Evolutionary conservation across 495 filamentous ascomycete genomes (phyloP).

Genomic region (Daldinia childiae): DNA sequence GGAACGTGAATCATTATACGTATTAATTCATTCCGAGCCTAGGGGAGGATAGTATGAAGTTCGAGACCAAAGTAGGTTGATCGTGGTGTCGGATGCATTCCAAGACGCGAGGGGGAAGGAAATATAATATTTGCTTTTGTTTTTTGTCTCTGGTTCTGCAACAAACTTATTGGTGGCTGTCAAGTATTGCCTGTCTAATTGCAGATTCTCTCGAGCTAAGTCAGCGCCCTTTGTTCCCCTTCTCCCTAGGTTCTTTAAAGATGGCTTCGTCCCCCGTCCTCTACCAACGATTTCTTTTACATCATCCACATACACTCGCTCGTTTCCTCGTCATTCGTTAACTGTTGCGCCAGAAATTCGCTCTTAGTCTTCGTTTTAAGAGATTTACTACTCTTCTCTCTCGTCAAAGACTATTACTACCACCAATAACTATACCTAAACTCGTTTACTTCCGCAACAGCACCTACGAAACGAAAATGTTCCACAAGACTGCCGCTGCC

Average conservation of each 20-base stretch:
- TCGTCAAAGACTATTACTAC: slow-evolving; percentile 5
- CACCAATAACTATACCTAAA: not conserved
- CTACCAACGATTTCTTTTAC: not conserved
- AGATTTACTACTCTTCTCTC: not conserved
- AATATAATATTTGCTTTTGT: slow-evolving; percentile 35
- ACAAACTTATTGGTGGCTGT: slow-evolving; percentile 33
- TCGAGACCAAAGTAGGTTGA: slow-evolving; percentile 8
- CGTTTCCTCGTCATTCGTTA: slow-evolving; percentile 34
- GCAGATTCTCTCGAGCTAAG: slow-evolving; percentile 34
- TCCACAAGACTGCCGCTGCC: slow-evolving; percentile 30
- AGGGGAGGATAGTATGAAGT: slow-evolving; percentile 30
- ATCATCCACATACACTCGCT: slow-evolving; percentile 10
- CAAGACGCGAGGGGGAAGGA: slow-evolving; percentile 41
- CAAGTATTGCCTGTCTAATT: slow-evolving; percentile 46
- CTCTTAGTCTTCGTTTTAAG: slow-evolving; percentile 12
- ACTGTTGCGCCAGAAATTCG: slow-evolving; percentile 25
- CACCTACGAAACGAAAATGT: slow-evolving; percentile 27
- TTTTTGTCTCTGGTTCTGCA: slow-evolving; percentile 35
- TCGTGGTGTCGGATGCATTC: slow-evolving; percentile 32
- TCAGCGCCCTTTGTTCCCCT: slow-evolving; percentile 27
- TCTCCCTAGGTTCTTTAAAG: slow-evolving; percentile 38
- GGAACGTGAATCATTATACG: slow-evolving; percentile 32
- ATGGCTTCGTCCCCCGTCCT: slow-evolving; percentile 9
- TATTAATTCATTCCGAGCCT: slow-evolving; percentile 9
- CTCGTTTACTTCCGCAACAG: slow-evolving; percentile 3